phyloP scores from a whole-genome alignment of 805 yeast species.

The Starmerella asiatica region DNA sequence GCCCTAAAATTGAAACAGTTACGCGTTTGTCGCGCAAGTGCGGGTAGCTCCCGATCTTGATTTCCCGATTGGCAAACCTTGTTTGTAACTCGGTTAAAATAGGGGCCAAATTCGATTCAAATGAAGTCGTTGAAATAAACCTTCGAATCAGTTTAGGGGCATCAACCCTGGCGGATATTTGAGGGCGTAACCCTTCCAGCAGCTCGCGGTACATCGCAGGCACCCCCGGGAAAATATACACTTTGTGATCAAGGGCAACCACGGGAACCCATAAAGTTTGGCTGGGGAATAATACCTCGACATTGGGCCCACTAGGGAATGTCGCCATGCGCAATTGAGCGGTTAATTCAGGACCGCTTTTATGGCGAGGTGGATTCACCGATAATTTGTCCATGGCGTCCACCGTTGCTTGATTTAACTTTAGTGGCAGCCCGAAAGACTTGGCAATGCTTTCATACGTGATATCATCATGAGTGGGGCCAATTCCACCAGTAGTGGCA shows the following conservation, averaged over 20 bases:
- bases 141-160: slow-evolving; percentile 29
- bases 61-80: slow-evolving; percentile 27
- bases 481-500: slow-evolving; percentile 63
- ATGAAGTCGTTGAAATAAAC: slow-evolving; percentile 43
- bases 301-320: slow-evolving; percentile 40
- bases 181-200: slow-evolving; percentile 34
- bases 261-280: slow-evolving; percentile 74
- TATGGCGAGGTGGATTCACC: slow-evolving; percentile 20
- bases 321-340: slow-evolving; percentile 74
- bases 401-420: slow-evolving; percentile 44
- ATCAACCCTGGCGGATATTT: slow-evolving; percentile 29
- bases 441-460: slow-evolving; percentile 65
- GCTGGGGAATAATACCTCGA: slow-evolving; percentile 29
- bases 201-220: slow-evolving; percentile 57
- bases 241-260: slow-evolving; percentile 49
- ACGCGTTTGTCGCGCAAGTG: slow-evolving; percentile 50
- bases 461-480: slow-evolving; percentile 84
- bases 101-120: slow-evolving; percentile 61
- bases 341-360: slow-evolving; percentile 31
- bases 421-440: slow-evolving; percentile 41
- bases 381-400: slow-evolving; percentile 39
- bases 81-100: slow-evolving; percentile 41
- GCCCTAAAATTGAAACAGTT: slow-evolving; percentile 66
- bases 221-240: slow-evolving; percentile 71
- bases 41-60: slow-evolving; percentile 78